A percentile compares a stretch with the other conserved stretches of the same genome.
phyloP scores from a whole-genome alignment of 1,284 basidiomycete genomes.

The Mrakiaceae sp. region DNA sequence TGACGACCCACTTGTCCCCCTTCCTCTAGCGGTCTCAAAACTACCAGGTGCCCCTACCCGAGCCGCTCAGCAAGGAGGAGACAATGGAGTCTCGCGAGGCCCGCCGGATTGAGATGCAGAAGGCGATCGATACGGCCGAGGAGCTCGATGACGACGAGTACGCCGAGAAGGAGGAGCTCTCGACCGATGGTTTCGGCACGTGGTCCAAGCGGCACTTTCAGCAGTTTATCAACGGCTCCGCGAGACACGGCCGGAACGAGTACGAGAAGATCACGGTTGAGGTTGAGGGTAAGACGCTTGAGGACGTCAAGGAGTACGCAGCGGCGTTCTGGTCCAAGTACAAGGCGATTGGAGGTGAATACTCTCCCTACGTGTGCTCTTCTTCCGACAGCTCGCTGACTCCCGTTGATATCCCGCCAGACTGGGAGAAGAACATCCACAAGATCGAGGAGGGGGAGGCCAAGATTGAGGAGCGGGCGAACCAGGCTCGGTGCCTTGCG shows the following conservation, averaged over 20 bases:
- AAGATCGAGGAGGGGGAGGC: conserved; percentile 32
- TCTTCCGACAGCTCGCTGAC: background rate
- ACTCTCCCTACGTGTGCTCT: background rate
- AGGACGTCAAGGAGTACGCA: conserved; percentile 71
- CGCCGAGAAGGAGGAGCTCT: conserved; percentile 63
- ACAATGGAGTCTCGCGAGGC: conserved; percentile 74
- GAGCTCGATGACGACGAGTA: conserved; percentile 77
- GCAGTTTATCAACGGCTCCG: conserved; percentile 73
- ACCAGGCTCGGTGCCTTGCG: conserved; percentile 43
- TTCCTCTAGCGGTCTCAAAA: conserved; percentile 49
- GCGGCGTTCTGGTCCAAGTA: conserved; percentile 83
- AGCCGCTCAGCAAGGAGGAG: conserved; percentile 59
- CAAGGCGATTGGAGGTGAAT: conserved; percentile 65
- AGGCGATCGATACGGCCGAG: conserved; percentile 75
- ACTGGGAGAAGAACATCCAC: conserved; percentile 61
- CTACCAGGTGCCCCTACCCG: conserved; percentile 59
- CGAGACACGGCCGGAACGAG: conserved; percentile 73
- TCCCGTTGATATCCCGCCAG: conserved; percentile 38
- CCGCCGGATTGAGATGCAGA: conserved; percentile 69
- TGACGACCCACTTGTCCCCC: conserved; percentile 3
- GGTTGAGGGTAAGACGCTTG: conserved; percentile 73
- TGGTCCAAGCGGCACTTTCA: conserved; percentile 93
- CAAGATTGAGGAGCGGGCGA: conserved; percentile 73
- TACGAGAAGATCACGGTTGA: conserved; percentile 69
- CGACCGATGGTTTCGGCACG: conserved; percentile 69